These are phyloP conservation scores for Epichloe baconii DNA, from an alignment of 2,329 filamentous ascomycete species.

Conservation along the genomic window DNA sequence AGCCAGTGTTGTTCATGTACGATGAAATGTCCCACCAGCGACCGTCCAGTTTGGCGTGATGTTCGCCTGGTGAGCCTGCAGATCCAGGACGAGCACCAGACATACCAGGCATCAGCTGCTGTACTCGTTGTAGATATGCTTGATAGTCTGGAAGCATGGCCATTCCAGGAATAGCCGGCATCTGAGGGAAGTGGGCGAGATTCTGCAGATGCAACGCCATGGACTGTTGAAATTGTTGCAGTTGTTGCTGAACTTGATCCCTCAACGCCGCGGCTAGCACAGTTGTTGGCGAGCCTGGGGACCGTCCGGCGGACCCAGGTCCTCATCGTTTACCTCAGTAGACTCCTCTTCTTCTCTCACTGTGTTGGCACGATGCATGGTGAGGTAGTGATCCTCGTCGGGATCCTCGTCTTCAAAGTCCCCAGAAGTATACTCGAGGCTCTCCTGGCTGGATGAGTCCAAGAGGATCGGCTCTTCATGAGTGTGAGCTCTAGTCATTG, in stretches of 20 bases:
- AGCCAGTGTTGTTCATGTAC: slow-evolving; percentile 28
- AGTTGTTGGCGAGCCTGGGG: slow-evolving; percentile 40
- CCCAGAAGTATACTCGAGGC: slow-evolving; percentile 31
- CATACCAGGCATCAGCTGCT: slow-evolving; percentile 58
- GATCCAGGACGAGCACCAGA: slow-evolving; percentile 36
- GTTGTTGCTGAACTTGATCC: slow-evolving; percentile 59
- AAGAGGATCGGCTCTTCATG: slow-evolving; percentile 25
- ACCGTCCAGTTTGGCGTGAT: slow-evolving; percentile 32
- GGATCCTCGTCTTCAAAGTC: slow-evolving; percentile 30
- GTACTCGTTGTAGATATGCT: slow-evolving; percentile 52
- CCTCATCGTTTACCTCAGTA: slow-evolving; percentile 23
- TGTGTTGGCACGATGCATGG: slow-evolving; percentile 21
- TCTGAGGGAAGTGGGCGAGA: slow-evolving; percentile 34
- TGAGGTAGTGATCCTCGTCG: slow-evolving; percentile 23
- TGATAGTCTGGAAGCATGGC: slow-evolving; percentile 60
- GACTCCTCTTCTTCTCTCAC: slow-evolving; percentile 20
- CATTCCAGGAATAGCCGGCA: slow-evolving; percentile 44
- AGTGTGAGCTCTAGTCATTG: slow-evolving; percentile 23
- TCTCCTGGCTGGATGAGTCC: slow-evolving; percentile 26
- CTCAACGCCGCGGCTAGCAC: slow-evolving; percentile 57
- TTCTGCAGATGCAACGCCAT: slow-evolving; percentile 55
- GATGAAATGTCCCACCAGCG: slow-evolving; percentile 59
- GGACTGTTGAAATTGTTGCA: slow-evolving; percentile 64
- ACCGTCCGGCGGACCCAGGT: slow-evolving; percentile 19
- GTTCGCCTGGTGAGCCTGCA: slow-evolving; percentile 32